Evolutionary conservation across 176 grass and related monocot genomes (phyloP), one percentile per base, ranked within the genome.

Genomic region (Tillandsia fasciculata): DNA sequence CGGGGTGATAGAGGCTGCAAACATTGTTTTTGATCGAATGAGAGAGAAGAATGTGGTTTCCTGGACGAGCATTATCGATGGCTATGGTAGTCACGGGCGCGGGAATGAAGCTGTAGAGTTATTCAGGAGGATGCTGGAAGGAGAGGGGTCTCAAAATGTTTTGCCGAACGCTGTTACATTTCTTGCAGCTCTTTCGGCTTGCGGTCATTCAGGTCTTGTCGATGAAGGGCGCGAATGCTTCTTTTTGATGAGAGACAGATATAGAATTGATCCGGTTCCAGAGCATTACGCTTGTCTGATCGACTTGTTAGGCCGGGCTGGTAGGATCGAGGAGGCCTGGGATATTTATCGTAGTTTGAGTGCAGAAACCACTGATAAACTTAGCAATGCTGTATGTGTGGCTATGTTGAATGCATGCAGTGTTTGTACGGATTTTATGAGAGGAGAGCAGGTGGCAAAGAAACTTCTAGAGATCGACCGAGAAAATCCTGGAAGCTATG

Each of bases 11-110:
- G 64, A 0, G 10, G 29, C 23, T 67, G 78, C 81, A 1, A 72
- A 65, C 0, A 47, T 51, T 14, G 68, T 78, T 50, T 87, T 91
- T 14, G 64, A 91, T 53, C 72, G 42, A 13, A 84, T 87, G 51
- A 12, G 26, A n/a, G 18, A 13, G n/a, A 84, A 77, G 51, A 87
- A 87, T 11, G 72, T 84, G 0, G 75, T 91, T 76, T 87, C 81
- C n/a, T 87, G 88, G 84, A 77, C 88, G 22, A 87, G 78, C 15
- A 91, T 91, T 73, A 84, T 91, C 48, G 78, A 79, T 10, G 72
- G 64, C 22, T 79, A 87, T 23, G 71, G 78, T 70, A 67, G 51
- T 54, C 72, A 74, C 68, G 88, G 88, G 6, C 64, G 68, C 28
- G 84, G 75, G 2, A 52, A 49, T 27, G 61, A 79, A 68, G 84